Evolutionary conservation across 192 early-diverging fungal genomes (phyloP).

Genomic region (Coemansia sp.): DNA sequence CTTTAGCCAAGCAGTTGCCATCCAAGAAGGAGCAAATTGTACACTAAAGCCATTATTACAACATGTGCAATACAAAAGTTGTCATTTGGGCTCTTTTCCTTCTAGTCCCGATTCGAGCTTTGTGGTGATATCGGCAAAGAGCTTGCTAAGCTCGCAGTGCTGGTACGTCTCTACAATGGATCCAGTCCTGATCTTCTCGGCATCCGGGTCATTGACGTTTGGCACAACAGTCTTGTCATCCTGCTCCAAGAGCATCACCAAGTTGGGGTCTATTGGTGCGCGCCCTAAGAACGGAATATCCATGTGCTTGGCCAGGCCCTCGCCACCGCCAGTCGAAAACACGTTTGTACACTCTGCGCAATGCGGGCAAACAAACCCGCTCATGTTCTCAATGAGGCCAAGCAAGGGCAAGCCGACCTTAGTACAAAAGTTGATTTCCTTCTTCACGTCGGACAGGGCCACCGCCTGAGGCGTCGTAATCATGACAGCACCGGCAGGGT

Average conservation of each 20-base stretch:
- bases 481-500: conserved; percentile 83
- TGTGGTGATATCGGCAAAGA: conserved; percentile 28
- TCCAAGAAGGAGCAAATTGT: neutral
- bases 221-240: conserved; percentile 51
- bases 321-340: conserved; percentile 93
- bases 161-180: conserved; percentile 54
- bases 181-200: conserved; percentile 14
- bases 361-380: conserved; percentile 91
- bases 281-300: conserved; percentile 83
- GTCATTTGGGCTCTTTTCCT: neutral
- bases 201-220: conserved; percentile 32
- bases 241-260: conserved; percentile 65
- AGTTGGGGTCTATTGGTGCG: conserved; percentile 86
- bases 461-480: conserved; percentile 97
- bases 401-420: conserved; percentile 87
- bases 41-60: neutral
- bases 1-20: neutral
- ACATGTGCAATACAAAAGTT: neutral
- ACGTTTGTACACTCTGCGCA: conserved; percentile 79
- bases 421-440: conserved; percentile 94
- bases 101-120: conserved; percentile 11
- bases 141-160: conserved; percentile 47
- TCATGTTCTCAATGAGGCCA: conserved; percentile 97
- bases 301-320: conserved; percentile 83
- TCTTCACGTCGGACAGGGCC: conserved; percentile 87